Evolutionary conservation across 2,329 filamentous ascomycete species (phyloP).

Genomic region (Colletotrichum agaves): DNA sequence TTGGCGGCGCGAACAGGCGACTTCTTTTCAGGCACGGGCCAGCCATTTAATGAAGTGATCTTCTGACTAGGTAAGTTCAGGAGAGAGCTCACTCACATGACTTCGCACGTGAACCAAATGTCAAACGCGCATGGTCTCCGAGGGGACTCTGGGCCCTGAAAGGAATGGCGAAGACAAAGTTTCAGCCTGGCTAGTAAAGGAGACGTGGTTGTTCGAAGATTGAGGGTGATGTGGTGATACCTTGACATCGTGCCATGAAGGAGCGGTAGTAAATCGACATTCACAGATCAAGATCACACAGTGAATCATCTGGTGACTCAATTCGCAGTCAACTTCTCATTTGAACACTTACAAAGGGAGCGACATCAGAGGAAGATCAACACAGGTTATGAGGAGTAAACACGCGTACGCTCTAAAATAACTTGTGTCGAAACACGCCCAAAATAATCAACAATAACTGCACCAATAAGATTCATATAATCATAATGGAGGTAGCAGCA

Average conservation of each 20-base stretch:
- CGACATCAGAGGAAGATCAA: background rate
- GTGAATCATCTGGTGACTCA: background rate
- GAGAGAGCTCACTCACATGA: slow-evolving; percentile 4
- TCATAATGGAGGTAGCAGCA: slow-evolving; percentile 14
- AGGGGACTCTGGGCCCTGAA: slow-evolving; percentile 22
- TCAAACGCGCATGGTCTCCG: background rate
- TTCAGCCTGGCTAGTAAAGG: slow-evolving; percentile 23
- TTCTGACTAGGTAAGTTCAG: background rate
- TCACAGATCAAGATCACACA: background rate
- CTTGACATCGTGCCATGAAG: slow-evolving; percentile 19
- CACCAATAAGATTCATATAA: background rate
- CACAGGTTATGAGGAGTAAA: background rate
- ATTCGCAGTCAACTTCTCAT: background rate
- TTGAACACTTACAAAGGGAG: slow-evolving; percentile 15
- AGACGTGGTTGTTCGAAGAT: slow-evolving; percentile 23
- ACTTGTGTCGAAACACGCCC: background rate
- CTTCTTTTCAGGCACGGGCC: slow-evolving; percentile 27
- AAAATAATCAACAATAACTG: background rate
- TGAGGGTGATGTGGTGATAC: slow-evolving; percentile 14
- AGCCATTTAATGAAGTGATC: background rate
- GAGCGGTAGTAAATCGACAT: background rate
- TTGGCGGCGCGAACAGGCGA: too few relatives aligned
- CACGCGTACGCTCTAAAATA: background rate
- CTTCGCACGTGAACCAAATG: background rate
- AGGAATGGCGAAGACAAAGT: slow-evolving; percentile 26